Base-by-base conservation (phyloP, 2,329 filamentous ascomycete species). In the Fusarium papillatum region DNA sequence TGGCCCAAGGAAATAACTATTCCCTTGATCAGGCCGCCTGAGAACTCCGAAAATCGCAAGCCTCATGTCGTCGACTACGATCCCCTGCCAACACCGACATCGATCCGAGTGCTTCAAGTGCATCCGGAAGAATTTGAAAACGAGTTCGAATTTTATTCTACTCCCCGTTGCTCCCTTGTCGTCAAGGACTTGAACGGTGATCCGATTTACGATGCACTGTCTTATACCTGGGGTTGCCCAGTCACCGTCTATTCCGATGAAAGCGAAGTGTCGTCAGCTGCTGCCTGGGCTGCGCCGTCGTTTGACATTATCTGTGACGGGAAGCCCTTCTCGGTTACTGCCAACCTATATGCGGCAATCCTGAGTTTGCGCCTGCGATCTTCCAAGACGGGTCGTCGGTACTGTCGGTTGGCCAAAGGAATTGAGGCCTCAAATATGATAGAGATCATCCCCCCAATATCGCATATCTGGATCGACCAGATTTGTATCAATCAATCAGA, bases 61-160 rank as follows among this genome's bases (percentile, higher is more conserved):
- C 26, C 1, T 7, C 26, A 31, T 9, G 19, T n/a, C 2, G 0
- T 34, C 4, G 2, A 7, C 4, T 55, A 55, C 29, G 2, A 55
- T 14, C 50, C 11, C 26, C 5, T 55, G 2, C 50, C 50, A 13
- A 55, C 50, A 6, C 19, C 50, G 19, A 55, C 50, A 2, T 55
- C 50, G 14, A 31, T 55, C 2, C 50, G 29, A 2, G 2, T 34
- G 2, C 50, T 55, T 34, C 26, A n/a, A 22, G 17, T 55, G 29
- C 50, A 55, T 6, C 4, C 7, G 1, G 50, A 55, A 31, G 14
- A 3, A 13, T 9, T 31, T 13, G 4, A 16, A 34, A 34, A 14
- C 4, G 50, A 34, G 3, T 22, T 34, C 1, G 50, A 55, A 2
- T 5, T 55, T 13, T 55, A 55, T 14, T 14, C 1, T 2, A 19